Percentiles rank a stretch among this genome's conserved stretches.
Evolutionary conservation across 495 filamentous ascomycete species (phyloP).

Genomic region (Parathielavia appendiculata): DNA sequence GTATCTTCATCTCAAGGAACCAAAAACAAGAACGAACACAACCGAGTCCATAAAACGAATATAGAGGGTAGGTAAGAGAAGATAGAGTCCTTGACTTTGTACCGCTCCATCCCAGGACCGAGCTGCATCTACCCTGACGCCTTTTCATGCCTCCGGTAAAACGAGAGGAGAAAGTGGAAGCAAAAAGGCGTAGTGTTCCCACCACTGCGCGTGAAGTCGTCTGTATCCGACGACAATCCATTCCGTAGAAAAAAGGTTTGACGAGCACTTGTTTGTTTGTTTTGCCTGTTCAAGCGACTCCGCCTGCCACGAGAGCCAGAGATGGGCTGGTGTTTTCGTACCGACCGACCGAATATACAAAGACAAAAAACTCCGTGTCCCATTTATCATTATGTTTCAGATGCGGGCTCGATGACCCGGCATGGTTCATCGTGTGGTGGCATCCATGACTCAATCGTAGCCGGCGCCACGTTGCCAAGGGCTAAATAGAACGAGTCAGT

Average conservation of each 20-base stretch:
- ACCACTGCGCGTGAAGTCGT: no score
- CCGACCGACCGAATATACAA: neutral
- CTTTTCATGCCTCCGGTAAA: slow-evolving; percentile 1
- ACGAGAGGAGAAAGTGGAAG: neutral
- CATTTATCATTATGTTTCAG: slow-evolving; percentile 10
- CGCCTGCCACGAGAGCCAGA: no score
- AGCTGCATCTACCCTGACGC: neutral
- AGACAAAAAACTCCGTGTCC: slow-evolving; percentile 14
- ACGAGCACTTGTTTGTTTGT: no score
- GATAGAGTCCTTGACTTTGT: neutral
- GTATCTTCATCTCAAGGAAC: no score
- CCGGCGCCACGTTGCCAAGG: slow-evolving; percentile 19
- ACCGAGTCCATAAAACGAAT: neutral
- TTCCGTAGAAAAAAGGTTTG: no score
- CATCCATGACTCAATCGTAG: slow-evolving; percentile 8
- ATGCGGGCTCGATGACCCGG: neutral
- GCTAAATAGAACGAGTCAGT: neutral
- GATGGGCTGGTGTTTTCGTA: neutral
- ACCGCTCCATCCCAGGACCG: neutral
- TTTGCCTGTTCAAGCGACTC: neutral
- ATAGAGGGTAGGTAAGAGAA: neutral
- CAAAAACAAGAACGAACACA: neutral
- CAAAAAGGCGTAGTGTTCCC: no score
- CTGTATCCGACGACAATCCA: no score
- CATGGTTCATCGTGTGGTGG: neutral